Conservation (phyloP, 2,329 filamentous ascomycete genomes). For the Alternaria brassicicola region DNA sequence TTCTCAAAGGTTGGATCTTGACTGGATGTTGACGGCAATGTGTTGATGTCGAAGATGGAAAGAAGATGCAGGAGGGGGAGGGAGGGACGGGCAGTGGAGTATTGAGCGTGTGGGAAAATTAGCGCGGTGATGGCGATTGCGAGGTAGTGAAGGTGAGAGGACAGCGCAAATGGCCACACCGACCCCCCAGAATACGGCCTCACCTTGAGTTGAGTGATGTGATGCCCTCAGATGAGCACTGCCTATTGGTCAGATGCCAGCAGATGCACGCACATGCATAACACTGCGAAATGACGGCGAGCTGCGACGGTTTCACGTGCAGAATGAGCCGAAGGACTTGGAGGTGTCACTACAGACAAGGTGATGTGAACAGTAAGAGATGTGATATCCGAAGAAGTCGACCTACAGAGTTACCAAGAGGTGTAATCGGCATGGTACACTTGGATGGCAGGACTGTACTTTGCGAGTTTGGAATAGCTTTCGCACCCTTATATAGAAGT, state of each 20-base stretch:
- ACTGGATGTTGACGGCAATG: background rate
- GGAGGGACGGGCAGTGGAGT: background rate
- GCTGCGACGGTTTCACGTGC: background rate
- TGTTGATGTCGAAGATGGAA: background rate
- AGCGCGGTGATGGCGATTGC: slow-evolving; percentile 5
- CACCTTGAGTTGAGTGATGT: slow-evolving; percentile 1
- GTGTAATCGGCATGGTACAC: background rate
- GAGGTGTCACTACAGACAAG: background rate
- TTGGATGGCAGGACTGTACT: background rate
- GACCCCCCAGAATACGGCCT: background rate
- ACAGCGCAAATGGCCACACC: background rate
- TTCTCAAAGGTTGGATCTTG: slow-evolving; percentile 10
- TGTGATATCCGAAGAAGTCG: background rate
- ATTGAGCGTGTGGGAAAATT: slow-evolving; percentile 5
- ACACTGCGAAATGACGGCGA: slow-evolving; percentile 3
- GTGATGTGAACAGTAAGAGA: background rate
- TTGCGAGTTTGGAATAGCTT: too few species aligned
- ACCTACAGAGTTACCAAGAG: background rate
- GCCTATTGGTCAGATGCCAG: background rate
- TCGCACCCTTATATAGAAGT: too few species aligned
- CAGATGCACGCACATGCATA: background rate
- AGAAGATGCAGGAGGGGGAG: background rate
- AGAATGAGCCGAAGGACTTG: background rate
- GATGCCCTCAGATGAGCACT: background rate
- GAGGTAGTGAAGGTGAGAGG: slow-evolving; percentile 21